phyloP scores from a whole-genome alignment of 2,329 filamentous ascomycete genomes.

The Botryotinia convoluta region DNA sequence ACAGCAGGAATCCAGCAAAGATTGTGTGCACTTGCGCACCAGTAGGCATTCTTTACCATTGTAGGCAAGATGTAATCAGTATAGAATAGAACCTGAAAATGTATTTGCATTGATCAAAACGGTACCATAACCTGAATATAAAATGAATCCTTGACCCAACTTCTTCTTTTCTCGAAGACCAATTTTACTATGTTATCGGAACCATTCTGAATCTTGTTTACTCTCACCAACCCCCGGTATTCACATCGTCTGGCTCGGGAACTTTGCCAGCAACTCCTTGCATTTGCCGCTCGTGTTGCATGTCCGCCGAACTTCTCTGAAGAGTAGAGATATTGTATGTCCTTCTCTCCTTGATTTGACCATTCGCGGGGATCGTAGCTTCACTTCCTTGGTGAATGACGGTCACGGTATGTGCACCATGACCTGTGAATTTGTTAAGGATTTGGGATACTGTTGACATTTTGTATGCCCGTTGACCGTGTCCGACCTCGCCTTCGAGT shows the following conservation, averaged over 20 bases:
- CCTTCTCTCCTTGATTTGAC: slow-evolving; percentile 10
- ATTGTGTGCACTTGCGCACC: no score
- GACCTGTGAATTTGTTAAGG: slow-evolving; percentile 3
- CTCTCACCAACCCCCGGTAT: slow-evolving; percentile 16
- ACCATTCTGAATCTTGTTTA: not conserved
- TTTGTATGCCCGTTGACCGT: not conserved
- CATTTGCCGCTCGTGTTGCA: slow-evolving; percentile 13
- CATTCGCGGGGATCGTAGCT: not conserved
- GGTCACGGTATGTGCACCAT: slow-evolving; percentile 17
- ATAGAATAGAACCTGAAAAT: not conserved
- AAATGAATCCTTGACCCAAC: not conserved
- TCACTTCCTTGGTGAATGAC: slow-evolving; percentile 12
- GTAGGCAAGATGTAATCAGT: not conserved
- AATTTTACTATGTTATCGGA: not conserved
- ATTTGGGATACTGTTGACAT: slow-evolving; percentile 20
- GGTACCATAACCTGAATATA: not conserved
- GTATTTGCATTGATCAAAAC: not conserved
- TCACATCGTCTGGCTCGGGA: slow-evolving; percentile 14
- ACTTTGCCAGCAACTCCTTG: slow-evolving; percentile 13
- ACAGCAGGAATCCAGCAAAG: not conserved
- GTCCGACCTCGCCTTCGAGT: not conserved
- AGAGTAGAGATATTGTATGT: slow-evolving; percentile 4
- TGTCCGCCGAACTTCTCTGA: slow-evolving; percentile 9
- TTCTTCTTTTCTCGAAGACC: not conserved
- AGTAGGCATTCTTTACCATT: not conserved